Evolutionary conservation across 2,329 filamentous ascomycete species (phyloP).

Genomic region (Aureobasidium lini): DNA sequence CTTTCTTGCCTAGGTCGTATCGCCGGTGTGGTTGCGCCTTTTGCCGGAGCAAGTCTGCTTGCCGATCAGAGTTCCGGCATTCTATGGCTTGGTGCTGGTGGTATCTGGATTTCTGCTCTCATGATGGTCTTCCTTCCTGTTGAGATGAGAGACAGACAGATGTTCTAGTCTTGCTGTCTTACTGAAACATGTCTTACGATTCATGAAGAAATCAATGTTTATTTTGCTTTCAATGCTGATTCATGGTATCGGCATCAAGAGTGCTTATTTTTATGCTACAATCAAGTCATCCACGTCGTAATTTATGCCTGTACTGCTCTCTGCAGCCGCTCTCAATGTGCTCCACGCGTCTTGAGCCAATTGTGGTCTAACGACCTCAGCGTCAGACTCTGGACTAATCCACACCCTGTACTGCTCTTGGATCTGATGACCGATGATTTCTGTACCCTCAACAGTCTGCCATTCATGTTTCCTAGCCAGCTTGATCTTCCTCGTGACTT

Average conservation of each 20-base stretch:
- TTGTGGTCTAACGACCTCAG: not conserved
- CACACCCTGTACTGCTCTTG: slow-evolving; percentile 34
- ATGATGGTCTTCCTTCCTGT: slow-evolving; percentile 13
- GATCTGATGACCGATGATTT: slow-evolving; percentile 37
- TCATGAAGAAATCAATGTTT: too few relatives aligned
- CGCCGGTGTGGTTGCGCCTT: slow-evolving; percentile 51
- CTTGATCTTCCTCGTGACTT: slow-evolving; percentile 32
- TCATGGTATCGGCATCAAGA: too few relatives aligned
- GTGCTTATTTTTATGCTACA: not conserved
- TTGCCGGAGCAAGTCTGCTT: slow-evolving; percentile 35
- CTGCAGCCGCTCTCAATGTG: not conserved
- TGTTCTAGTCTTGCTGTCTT: slow-evolving; percentile 8
- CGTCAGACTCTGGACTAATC: slow-evolving; percentile 14
- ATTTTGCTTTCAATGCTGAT: too few relatives aligned
- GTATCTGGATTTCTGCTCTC: slow-evolving; percentile 10
- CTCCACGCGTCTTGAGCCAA: not conserved
- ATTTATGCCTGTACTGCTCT: not conserved
- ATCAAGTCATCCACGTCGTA: not conserved
- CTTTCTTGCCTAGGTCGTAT: slow-evolving; percentile 53
- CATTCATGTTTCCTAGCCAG: slow-evolving; percentile 28
- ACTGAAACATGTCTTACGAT: too few relatives aligned
- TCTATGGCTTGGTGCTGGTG: slow-evolving; percentile 11
- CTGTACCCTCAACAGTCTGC: slow-evolving; percentile 33
- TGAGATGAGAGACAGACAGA: slow-evolving; percentile 12
- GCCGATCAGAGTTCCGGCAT: not conserved